These are phyloP conservation scores for Hypoxylon sp. DNA, from an alignment of 2,329 filamentous ascomycete genomes.

Conservation along the genomic window DNA sequence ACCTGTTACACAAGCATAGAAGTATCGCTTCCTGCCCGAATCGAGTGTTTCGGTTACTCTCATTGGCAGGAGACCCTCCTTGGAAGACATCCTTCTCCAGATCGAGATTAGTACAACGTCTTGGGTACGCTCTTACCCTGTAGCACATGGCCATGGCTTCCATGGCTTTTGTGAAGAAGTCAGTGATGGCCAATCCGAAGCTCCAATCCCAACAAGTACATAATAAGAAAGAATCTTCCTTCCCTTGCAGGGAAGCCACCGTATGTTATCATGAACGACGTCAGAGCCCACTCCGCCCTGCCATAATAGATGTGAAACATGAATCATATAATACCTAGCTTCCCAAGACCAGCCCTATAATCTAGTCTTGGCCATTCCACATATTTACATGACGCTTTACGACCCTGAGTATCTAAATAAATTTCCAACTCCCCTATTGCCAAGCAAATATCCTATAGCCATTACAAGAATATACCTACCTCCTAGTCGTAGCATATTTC, in stretches of 20 bases:
- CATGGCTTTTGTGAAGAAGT: slow-evolving; percentile 7
- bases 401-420: slow-evolving; percentile 19
- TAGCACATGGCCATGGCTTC: slow-evolving; percentile 17
- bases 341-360: slow-evolving; percentile 6
- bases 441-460: slow-evolving; percentile 28
- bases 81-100: slow-evolving; percentile 14
- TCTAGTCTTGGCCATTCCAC: slow-evolving; percentile 33
- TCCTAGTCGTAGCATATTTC: slow-evolving; percentile 2
- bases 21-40: slow-evolving; percentile 24
- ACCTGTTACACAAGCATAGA: slow-evolving; percentile 15
- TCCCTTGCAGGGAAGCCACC: slow-evolving; percentile 26
- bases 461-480: slow-evolving; percentile 16
- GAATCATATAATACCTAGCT: slow-evolving; percentile 38
- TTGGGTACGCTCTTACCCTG: slow-evolving; percentile 3
- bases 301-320: slow-evolving; percentile 22
- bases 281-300: slow-evolving; percentile 29
- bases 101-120: slow-evolving; percentile 39
- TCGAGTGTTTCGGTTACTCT: slow-evolving; percentile 10
- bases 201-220: slow-evolving; percentile 31
- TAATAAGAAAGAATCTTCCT: slow-evolving; percentile 16
- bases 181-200: slow-evolving; percentile 37
- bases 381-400: slow-evolving; percentile 31
- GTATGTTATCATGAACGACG: slow-evolving; percentile 40
- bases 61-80: slow-evolving; percentile 15
- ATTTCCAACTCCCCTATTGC: slow-evolving; percentile 16